A percentile compares a stretch with the other conserved stretches of the same genome.
These are phyloP conservation scores for Diaporthe helianthi DNA, from an alignment of 2,329 filamentous ascomycete species.

Conservation along the genomic window DNA sequence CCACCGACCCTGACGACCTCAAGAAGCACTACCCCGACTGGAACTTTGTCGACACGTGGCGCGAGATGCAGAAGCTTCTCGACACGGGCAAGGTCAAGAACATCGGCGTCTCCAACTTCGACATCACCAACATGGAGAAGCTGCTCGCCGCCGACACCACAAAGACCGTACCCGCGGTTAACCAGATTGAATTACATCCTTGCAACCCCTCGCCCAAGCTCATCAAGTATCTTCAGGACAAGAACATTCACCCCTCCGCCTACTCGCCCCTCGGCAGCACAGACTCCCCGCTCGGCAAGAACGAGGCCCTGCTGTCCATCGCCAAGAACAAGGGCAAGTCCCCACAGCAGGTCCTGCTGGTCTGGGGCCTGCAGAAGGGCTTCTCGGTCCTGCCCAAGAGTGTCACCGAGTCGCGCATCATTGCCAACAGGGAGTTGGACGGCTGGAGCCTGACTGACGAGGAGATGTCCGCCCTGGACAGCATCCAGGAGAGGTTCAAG, in stretches of 20 bases:
- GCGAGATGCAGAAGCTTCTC: slow-evolving; percentile 73
- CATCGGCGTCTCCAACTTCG: slow-evolving; percentile 89
- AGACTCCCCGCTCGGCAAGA: slow-evolving; percentile 73
- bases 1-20: slow-evolving; percentile 65
- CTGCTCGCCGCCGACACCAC: slow-evolving; percentile 70
- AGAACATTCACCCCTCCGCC: slow-evolving; percentile 77
- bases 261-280: slow-evolving; percentile 78
- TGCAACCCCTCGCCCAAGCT: slow-evolving; percentile 84
- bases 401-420: slow-evolving; percentile 75
- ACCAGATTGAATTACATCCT: slow-evolving; percentile 84
- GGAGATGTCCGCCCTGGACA: slow-evolving; percentile 73
- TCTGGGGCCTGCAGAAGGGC: slow-evolving; percentile 82
- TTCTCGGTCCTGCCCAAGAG: slow-evolving; percentile 88
- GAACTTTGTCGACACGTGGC: slow-evolving; percentile 83
- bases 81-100: slow-evolving; percentile 75
- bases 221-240: slow-evolving; percentile 72
- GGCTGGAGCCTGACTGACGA: slow-evolving; percentile 76
- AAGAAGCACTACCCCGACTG: slow-evolving; percentile 78
- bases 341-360: slow-evolving; percentile 76
- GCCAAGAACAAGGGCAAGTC: slow-evolving; percentile 73
- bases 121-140: slow-evolving; percentile 79
- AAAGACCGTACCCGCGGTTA: slow-evolving; percentile 72
- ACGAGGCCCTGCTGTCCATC: slow-evolving; percentile 66
- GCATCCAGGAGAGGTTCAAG: slow-evolving; percentile 79
- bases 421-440: slow-evolving; percentile 77